Conservation (phyloP, 106 monocot species). For the Vanilla planifolia region DNA sequence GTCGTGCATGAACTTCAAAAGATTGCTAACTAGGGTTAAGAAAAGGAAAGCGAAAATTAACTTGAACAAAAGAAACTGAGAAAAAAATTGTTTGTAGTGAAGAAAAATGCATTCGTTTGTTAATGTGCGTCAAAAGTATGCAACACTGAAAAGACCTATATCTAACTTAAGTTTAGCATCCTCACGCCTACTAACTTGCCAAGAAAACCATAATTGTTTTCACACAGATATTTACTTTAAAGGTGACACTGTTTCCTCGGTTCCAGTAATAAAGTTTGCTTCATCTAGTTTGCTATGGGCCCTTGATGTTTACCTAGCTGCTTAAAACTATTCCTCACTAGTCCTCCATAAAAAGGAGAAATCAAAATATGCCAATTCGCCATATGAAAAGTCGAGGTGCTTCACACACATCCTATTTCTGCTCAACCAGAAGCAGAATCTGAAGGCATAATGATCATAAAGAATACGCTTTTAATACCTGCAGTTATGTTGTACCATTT, state of each 20-base stretch:
- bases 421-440: neutral
- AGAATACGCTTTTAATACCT: neutral
- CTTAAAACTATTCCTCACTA: no score
- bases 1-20: conserved; percentile 90
- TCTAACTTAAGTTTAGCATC: neutral
- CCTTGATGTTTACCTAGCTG: no score
- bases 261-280: no score
- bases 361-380: neutral
- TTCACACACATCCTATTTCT: neutral
- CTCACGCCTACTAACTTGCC: neutral
- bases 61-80: neutral
- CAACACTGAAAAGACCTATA: neutral
- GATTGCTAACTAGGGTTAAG: conserved; percentile 9
- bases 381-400: neutral
- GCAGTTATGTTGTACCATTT: neutral
- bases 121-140: neutral
- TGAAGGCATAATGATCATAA: neutral
- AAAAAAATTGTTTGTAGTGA: neutral
- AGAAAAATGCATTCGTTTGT: neutral
- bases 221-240: no score
- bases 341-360: no score
- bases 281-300: no score
- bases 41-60: conserved; percentile 1
- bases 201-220: no score
- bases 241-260: no score